These are phyloP conservation scores for Cladosporium sp. DNA, from an alignment of 2,329 filamentous ascomycete species.

Conservation along the genomic window DNA sequence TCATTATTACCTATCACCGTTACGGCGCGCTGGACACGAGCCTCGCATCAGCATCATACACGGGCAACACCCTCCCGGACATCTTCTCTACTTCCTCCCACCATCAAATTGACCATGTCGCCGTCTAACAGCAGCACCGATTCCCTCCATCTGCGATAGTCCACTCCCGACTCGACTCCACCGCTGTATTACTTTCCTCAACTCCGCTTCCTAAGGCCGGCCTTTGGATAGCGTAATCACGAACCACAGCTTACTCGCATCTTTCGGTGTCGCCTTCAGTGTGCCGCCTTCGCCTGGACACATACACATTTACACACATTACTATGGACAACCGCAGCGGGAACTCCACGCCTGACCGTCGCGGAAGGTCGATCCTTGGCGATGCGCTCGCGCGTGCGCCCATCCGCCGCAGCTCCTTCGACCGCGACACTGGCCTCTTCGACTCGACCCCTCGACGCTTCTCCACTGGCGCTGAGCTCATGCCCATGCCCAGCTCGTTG, in stretches of 20 bases:
- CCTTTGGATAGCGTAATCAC: constrained; percentile 3
- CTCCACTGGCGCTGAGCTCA: constrained; percentile 33
- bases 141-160: not conserved
- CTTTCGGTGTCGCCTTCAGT: not conserved
- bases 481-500: constrained; percentile 32
- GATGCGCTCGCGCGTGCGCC: constrained; percentile 29
- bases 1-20: not conserved
- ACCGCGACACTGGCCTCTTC: constrained; percentile 32
- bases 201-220: constrained; percentile 4
- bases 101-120: constrained; percentile 1
- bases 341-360: constrained; percentile 15
- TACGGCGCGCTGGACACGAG: not conserved
- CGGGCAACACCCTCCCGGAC: not conserved
- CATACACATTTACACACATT: not conserved
- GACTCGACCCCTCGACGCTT: constrained; percentile 36
- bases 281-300: not conserved
- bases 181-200: not conserved
- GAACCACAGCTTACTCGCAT: not conserved
- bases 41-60: not conserved
- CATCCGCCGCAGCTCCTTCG: constrained; percentile 35
- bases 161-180: not conserved
- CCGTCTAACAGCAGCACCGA: not conserved
- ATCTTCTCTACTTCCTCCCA: not conserved
- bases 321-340: constrained; percentile 16
- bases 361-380: constrained; percentile 24